Percentiles rank a stretch among this genome's conserved stretches.
Evolutionary conservation across 2,329 filamentous ascomycete species (phyloP).

Genomic region (Aspergillus aculeatinus): DNA sequence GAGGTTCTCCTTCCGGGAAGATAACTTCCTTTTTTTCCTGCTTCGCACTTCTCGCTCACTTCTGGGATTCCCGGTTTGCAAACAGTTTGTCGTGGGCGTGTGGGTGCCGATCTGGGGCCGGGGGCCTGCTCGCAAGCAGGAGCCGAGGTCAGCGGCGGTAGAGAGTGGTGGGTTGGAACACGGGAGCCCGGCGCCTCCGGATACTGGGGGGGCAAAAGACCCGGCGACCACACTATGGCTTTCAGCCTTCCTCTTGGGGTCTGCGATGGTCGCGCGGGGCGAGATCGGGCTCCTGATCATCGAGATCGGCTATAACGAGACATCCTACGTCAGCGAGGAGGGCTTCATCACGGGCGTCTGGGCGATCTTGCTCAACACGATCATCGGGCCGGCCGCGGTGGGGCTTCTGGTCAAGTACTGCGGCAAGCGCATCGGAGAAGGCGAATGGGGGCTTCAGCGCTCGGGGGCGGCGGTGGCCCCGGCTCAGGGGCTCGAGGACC

Average conservation of each 20-base stretch:
- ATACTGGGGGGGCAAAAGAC: too few relatives aligned
- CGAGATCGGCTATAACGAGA: constrained; percentile 33
- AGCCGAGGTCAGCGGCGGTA: too few relatives aligned
- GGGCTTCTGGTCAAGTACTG: constrained; percentile 27
- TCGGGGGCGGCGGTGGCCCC: too few relatives aligned
- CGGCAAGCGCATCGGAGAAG: constrained; percentile 22
- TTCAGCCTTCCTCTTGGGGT: constrained; percentile 28
- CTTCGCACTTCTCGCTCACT: too few relatives aligned
- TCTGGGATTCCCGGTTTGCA: too few relatives aligned
- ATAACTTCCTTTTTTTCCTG: too few relatives aligned
- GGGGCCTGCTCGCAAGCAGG: too few relatives aligned
- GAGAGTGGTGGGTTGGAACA: too few relatives aligned
- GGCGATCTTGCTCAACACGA: constrained; percentile 36
- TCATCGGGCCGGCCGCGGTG: constrained; percentile 30
- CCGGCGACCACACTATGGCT: constrained; percentile 10
- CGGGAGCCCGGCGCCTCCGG: too few relatives aligned
- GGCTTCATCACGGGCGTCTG: constrained; percentile 31
- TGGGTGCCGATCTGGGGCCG: constrained; percentile 27
- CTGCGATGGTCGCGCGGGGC: constrained; percentile 35
- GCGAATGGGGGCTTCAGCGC: constrained; percentile 28
- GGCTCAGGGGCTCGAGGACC: too few relatives aligned
- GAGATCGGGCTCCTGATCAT: constrained; percentile 36
- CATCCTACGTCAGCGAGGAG: constrained; percentile 39
- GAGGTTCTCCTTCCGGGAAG: too few relatives aligned
- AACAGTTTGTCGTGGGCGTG: constrained; percentile 28